These are phyloP conservation scores for Pycnococcus provasolii DNA, from an alignment of 139 green algal genomes.

Conservation along the genomic window DNA sequence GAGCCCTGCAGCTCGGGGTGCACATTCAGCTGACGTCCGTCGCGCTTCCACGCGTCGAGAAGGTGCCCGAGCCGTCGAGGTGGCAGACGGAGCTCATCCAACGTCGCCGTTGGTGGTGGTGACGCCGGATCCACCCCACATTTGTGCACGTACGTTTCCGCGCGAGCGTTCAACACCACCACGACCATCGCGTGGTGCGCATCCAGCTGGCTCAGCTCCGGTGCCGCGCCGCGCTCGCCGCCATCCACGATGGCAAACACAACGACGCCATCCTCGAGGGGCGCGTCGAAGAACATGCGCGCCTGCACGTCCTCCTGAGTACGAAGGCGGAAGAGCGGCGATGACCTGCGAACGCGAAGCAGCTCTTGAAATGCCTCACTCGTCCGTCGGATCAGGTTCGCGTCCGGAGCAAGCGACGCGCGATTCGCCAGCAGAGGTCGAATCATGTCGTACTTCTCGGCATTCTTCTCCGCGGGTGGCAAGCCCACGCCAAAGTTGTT, in stretches of 20 bases:
- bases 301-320: conserved; percentile 38
- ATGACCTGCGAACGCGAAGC: conserved; percentile 33
- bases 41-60: too few relatives aligned
- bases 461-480: conserved; percentile 63
- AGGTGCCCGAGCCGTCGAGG: too few relatives aligned
- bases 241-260: conserved; percentile 48
- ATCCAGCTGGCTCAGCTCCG: background rate
- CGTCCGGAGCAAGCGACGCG: conserved; percentile 5
- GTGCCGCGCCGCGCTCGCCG: conserved; percentile 1
- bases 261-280: conserved; percentile 40
- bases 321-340: conserved; percentile 63
- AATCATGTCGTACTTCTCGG: conserved; percentile 32
- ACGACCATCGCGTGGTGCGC: conserved; percentile 6
- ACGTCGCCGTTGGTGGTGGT: too few relatives aligned
- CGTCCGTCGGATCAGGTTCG: conserved; percentile 14
- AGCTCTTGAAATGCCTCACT: conserved; percentile 19
- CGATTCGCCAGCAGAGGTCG: conserved; percentile 14
- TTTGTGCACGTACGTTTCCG: too few relatives aligned
- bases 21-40: conserved; percentile 6
- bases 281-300: conserved; percentile 45
- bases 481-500: conserved; percentile 70
- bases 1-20: conserved; percentile 25
- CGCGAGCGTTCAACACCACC: background rate
- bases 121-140: background rate
- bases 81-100: too few relatives aligned